Base-by-base conservation (phyloP, 164 flowering plant genomes). In the Magnolia officinalis region DNA sequence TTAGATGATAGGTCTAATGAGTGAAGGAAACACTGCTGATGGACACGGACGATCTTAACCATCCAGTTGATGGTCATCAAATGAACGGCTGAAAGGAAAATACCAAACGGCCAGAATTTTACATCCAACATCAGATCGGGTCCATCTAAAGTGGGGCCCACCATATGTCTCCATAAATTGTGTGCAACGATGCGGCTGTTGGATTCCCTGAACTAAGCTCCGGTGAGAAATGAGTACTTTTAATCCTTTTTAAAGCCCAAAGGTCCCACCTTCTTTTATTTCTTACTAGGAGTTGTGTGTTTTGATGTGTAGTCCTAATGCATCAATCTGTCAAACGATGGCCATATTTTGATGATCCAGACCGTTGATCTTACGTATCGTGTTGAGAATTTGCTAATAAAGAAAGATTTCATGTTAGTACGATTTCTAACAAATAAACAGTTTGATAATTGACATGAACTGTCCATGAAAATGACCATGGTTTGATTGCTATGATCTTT, bases 161-260 rank as follows among this genome's bases (percentile, higher is more conserved):
- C 61, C 11, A 55, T 8, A 8, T 52, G 58, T 52, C 58, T 8
- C 9, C 58, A 13, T 2, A 13, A 52, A 52, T 52, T 52, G 61
- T 0, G 61, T 55, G 58, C 58, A 52, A 52, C 58, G 11, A 16
- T 16, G 8, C 11, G 13, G 9, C 11, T 19, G 6, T 65, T 63
- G 31, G 77, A 79, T 64, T 74, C 65, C 66, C 74, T 50, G 63
- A 72, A 75, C 68, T 1, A 51, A 72, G 68, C 71, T 63, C 69
- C 71, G 21, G 59, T 74, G 71, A 9, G 63, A 71, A 66, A 52
- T 66, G 59, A 51, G 11, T 6, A 1, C 6, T 18, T 37, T 9
- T n/a, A 5, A 19, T 2, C 61, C 16, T 55, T 55, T 55, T 55
- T 16, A 55, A 55, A 55, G 61, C 59, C 61, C 10, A 21, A 74